Percentiles rank a stretch among this genome's conserved stretches.
Conservation (phyloP, 441 rosid species). For the Geranium incanum region DNA sequence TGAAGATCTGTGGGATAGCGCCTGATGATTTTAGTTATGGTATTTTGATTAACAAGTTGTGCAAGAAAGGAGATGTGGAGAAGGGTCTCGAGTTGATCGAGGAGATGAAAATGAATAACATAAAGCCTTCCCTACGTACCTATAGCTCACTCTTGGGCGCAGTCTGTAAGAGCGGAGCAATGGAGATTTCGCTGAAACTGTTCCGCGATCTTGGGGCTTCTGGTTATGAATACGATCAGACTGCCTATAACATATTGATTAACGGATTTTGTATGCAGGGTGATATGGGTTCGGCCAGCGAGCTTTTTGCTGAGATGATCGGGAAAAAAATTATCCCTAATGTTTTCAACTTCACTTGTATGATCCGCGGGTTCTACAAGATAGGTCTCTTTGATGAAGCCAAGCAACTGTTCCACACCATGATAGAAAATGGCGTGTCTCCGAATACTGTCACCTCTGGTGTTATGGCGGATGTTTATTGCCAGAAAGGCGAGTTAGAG, state of each 20-base stretch:
- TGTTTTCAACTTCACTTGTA: constrained; percentile 24
- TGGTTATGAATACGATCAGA: constrained; percentile 31
- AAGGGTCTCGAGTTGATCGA: constrained; percentile 32
- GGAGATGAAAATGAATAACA: constrained; percentile 29
- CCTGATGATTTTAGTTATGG: constrained; percentile 48
- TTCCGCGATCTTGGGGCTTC: constrained; percentile 27
- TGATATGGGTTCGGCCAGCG: constrained; percentile 34
- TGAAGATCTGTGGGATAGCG: constrained; percentile 30
- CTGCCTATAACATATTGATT: constrained; percentile 32
- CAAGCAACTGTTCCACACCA: constrained; percentile 27
- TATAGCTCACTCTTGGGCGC: constrained; percentile 32
- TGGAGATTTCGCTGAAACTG: constrained; percentile 22
- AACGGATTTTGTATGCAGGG: constrained; percentile 32
- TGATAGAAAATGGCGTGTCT: constrained; percentile 33
- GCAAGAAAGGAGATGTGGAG: constrained; percentile 36
- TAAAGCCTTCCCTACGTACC: constrained; percentile 39
- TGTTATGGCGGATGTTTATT: constrained; percentile 30
- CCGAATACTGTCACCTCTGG: constrained; percentile 38
- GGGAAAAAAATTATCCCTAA: constrained; percentile 29
- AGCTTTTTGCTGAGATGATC: constrained; percentile 36
- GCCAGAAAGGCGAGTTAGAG: constrained; percentile 27
- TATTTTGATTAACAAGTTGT: constrained; percentile 44
- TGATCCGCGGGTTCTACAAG: constrained; percentile 41
- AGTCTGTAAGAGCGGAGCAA: constrained; percentile 32
- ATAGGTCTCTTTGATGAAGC: constrained; percentile 34